Evolutionary conservation across 495 filamentous ascomycete genomes (phyloP).

Genomic region (Beverwykella pulmonaria): DNA sequence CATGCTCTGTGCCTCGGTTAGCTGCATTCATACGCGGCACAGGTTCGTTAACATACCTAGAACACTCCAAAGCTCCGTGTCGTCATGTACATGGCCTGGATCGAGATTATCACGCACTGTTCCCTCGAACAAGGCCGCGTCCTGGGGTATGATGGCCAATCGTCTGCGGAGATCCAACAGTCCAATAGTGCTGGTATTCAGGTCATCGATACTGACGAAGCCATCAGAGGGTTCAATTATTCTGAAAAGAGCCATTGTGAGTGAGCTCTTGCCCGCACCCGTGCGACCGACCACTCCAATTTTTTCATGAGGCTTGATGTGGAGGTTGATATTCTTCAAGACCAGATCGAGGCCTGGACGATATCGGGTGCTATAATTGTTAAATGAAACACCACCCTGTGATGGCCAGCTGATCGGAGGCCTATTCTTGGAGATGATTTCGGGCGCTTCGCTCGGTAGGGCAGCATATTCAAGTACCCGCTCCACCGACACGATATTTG

Average conservation of each 20-base stretch:
- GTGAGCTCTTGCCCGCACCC: conserved; percentile 92
- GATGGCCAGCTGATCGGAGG: conserved; percentile 91
- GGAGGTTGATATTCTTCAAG: conserved; percentile 85
- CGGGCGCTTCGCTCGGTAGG: conserved; percentile 92
- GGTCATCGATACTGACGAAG: conserved; percentile 80
- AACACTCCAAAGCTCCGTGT: conserved; percentile 97
- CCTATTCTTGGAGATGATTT: conserved; percentile 84
- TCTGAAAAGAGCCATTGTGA: conserved; percentile 91
- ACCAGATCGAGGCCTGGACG: conserved; percentile 86
- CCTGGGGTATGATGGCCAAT: conserved; percentile 96
- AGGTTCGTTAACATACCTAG: conserved; percentile 65
- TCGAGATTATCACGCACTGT: conserved; percentile 96
- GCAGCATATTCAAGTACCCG: conserved; percentile 94
- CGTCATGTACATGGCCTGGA: conserved; percentile 91
- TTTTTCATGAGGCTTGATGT: conserved; percentile 95
- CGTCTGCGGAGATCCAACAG: conserved; percentile 85
- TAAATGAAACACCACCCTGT: conserved; percentile 85
- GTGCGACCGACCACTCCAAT: conserved; percentile 97
- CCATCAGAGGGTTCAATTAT: conserved; percentile 87
- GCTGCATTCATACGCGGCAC: conserved; percentile 1
- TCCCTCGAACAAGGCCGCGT: conserved; percentile 96
- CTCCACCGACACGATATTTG: conserved; percentile 98
- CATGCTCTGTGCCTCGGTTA: conserved; percentile 69
- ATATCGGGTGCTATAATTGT: conserved; percentile 92
- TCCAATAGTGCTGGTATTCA: conserved; percentile 90